Percentiles rank a stretch among this genome's conserved stretches.
phyloP scores from a whole-genome alignment of 2,329 filamentous ascomycete species.

The Mycosphaerella sp. region DNA sequence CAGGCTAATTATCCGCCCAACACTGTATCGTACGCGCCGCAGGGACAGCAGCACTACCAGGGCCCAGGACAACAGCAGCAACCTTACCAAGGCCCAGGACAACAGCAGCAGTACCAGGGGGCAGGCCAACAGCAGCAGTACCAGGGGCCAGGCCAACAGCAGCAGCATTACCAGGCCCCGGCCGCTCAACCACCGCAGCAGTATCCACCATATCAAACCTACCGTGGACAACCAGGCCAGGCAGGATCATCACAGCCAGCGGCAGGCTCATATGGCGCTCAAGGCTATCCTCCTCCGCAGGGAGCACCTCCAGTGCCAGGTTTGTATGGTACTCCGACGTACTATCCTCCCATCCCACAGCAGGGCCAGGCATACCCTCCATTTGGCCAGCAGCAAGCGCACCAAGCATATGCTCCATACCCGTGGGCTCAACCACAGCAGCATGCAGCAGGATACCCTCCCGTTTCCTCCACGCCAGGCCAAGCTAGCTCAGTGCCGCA shows the following conservation, averaged over 20 bases:
- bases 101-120: constrained; percentile 45
- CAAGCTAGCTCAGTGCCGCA: too few species aligned
- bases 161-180: too few species aligned
- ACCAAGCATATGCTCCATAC: neutral
- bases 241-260: too few species aligned
- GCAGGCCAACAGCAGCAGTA: too few species aligned
- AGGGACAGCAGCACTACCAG: too few species aligned
- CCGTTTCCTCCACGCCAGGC: too few species aligned
- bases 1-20: too few species aligned
- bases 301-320: neutral
- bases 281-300: neutral
- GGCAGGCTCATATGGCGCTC: neutral
- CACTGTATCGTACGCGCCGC: too few species aligned
- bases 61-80: neutral
- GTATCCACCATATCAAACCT: neutral
- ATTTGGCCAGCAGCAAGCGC: neutral
- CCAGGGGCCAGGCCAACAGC: neutral
- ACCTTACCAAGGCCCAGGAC: neutral
- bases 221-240: too few species aligned
- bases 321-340: neutral
- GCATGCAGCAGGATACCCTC: neutral
- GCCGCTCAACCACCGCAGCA: neutral
- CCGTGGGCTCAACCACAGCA: neutral
- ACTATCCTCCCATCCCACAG: neutral
- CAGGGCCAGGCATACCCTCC: neutral